Base-by-base conservation (phyloP, 2,329 filamentous ascomycete genomes). In the Fusarium sp. region DNA sequence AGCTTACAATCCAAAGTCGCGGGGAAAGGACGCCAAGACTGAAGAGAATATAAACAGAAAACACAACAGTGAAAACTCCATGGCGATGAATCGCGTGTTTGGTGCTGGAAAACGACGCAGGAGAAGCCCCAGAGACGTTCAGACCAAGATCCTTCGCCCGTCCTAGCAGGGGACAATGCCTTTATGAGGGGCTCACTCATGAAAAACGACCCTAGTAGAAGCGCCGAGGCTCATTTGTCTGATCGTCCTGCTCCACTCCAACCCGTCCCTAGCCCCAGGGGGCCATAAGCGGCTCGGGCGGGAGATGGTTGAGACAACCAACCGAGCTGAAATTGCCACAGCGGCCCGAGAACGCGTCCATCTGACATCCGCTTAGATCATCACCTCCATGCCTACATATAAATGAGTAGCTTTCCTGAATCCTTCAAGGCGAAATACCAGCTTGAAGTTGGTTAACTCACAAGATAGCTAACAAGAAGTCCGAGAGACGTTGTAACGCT, bases 211-310 rank as follows among this genome's bases (percentile, higher is more conserved):
- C 22, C 40, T 60, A 58, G 63, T 25, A 50, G 32, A 65, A 47
- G 25, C 22, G 30, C 45, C 60, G 35, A 63, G 47, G 35, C 10
- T 45, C 38, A 27, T 64, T 43, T 27, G 43, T 32, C 59, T 56
- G 45, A 56, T 32, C 47, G 17, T 15, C 52, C 32, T 33, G 92
- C 79, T 97, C 52, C 30, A 56, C 52, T 56, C 50, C 52, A 56
- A 9, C 32, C 30, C 30, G 27, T 22, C 47, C 47, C 27, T 43
- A 43, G 40, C 20, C 20, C 40, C 30, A 35, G 14, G 52, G 30
- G 52, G 14, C 52, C 52, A 56, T 56, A 10, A 56, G 52, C 52
- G 52, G 47, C 25, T n/a, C 15, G 27, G 30, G 15, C 47, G 43
- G 22, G 20, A 25, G 43, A 8, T 25, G 43, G 15, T 30, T n/a